A percentile compares a stretch with the other conserved stretches of the same genome.
These are phyloP conservation scores for Termitomyces sp. DNA, from an alignment of 768 basidiomycete species.

Conservation along the genomic window DNA sequence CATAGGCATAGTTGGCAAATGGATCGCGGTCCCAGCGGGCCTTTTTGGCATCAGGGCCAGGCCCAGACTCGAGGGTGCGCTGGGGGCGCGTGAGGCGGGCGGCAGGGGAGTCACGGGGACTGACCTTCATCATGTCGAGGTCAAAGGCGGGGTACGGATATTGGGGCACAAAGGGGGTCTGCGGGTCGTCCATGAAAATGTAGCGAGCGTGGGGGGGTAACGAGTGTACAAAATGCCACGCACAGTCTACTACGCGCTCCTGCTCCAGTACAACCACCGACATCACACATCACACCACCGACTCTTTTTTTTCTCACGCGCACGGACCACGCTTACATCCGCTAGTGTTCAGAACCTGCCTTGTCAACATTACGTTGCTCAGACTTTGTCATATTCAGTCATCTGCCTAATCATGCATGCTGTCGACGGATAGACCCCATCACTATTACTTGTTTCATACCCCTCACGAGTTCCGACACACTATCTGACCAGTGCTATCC, in stretches of 20 bases:
- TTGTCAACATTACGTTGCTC: too few relatives aligned
- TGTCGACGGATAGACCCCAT: background rate
- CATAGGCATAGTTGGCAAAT: conserved; percentile 86
- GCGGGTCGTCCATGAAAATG: conserved; percentile 71
- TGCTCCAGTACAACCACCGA: too few relatives aligned
- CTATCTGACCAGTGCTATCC: background rate
- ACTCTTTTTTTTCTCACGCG: conserved; percentile 9
- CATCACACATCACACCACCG: conserved; percentile 3
- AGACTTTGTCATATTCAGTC: background rate
- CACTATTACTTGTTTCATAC: background rate
- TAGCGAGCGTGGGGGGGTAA: conserved; percentile 41
- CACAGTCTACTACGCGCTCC: too few relatives aligned
- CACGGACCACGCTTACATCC: conserved; percentile 14
- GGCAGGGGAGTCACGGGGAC: conserved; percentile 3
- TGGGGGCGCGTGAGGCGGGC: conserved; percentile 23
- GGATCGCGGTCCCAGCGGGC: conserved; percentile 75
- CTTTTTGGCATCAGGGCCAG: conserved; percentile 84
- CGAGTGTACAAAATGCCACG: too few relatives aligned
- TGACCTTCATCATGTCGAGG: conserved; percentile 90
- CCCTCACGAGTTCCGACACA: background rate
- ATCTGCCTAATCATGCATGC: conserved; percentile 1
- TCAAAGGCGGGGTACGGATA: conserved; percentile 74
- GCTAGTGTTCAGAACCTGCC: background rate
- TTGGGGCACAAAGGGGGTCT: conserved; percentile 62
- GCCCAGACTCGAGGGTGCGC: conserved; percentile 83